phyloP scores from a whole-genome alignment of 768 basidiomycete genomes.

The Psilocybe subaeruginosa region DNA sequence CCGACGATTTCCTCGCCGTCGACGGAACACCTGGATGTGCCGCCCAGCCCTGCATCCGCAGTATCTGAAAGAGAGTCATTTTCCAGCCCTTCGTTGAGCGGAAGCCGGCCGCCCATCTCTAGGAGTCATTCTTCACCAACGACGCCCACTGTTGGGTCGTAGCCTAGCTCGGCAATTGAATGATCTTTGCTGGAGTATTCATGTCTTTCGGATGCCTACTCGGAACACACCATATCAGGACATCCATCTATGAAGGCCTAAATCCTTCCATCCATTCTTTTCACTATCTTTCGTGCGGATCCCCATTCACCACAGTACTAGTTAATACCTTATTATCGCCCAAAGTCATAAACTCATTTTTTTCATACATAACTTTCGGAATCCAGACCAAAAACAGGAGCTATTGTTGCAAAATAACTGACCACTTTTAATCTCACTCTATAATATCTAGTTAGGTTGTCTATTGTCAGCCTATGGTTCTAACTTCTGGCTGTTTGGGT shows the following conservation, averaged over 20 bases:
- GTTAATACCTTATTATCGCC: slow-evolving; percentile 8
- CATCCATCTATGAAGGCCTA: slow-evolving; percentile 15
- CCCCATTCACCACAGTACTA: slow-evolving; percentile 14
- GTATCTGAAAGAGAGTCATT: slow-evolving; percentile 14
- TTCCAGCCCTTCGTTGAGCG: slow-evolving; percentile 14
- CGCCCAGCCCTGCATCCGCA: slow-evolving; percentile 16
- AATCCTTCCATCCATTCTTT: slow-evolving; percentile 15
- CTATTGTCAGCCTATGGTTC: background rate
- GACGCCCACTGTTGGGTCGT: slow-evolving; percentile 14
- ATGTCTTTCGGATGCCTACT: background rate
- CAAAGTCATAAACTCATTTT: background rate
- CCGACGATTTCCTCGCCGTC: slow-evolving; percentile 27
- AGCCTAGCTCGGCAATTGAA: background rate
- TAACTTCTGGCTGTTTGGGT: background rate
- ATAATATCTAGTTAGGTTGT: background rate
- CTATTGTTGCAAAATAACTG: background rate
- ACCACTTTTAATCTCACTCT: background rate
- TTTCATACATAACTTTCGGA: background rate
- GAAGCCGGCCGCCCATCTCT: slow-evolving; percentile 25
- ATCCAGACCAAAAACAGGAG: background rate
- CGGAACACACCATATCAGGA: slow-evolving; percentile 10
- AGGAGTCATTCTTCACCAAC: slow-evolving; percentile 28
- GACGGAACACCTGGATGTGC: slow-evolving; percentile 12
- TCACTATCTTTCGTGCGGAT: slow-evolving; percentile 10
- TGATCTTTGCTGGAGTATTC: background rate